A percentile compares a stretch with the other conserved stretches of the same genome.
These are phyloP conservation scores for Podospora anserina DNA, from an alignment of 495 filamentous ascomycete species.

Conservation along the genomic window DNA sequence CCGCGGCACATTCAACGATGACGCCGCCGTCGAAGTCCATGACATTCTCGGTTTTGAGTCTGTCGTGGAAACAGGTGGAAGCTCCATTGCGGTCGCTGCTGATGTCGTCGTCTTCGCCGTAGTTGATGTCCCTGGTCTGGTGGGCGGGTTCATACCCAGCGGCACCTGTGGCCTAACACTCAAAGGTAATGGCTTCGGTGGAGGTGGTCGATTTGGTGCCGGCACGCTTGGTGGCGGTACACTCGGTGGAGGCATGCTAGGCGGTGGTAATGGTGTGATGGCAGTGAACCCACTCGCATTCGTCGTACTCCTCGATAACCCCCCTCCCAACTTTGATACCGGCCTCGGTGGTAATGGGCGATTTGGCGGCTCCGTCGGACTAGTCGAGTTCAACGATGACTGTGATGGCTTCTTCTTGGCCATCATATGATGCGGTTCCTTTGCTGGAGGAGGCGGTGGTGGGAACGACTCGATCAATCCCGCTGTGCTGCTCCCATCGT, in stretches of 20 bases:
- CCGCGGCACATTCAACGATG: slow-evolving; percentile 28
- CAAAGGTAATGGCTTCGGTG: slow-evolving; percentile 23
- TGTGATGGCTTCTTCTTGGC: slow-evolving; percentile 12
- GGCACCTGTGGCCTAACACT: slow-evolving; percentile 22
- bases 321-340: slow-evolving; percentile 12
- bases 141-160: slow-evolving; percentile 29
- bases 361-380: slow-evolving; percentile 27
- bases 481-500: slow-evolving; percentile 8
- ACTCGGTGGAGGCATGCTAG: slow-evolving; percentile 19
- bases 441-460: slow-evolving; percentile 27
- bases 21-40: slow-evolving; percentile 30
- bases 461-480: slow-evolving; percentile 20
- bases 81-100: slow-evolving; percentile 17
- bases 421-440: slow-evolving; percentile 18
- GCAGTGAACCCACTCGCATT: background rate
- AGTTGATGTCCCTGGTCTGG: slow-evolving; percentile 29
- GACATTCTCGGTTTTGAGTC: slow-evolving; percentile 25
- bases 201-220: slow-evolving; percentile 22
- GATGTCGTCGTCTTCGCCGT: slow-evolving; percentile 10
- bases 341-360: slow-evolving; percentile 32
- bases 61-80: slow-evolving; percentile 19
- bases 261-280: slow-evolving; percentile 10
- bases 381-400: slow-evolving; percentile 11
- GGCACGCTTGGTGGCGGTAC: slow-evolving; percentile 20
- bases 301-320: slow-evolving; percentile 13